Conservation (phyloP, 106 monocot species). For the Cymbidium sinense region DNA sequence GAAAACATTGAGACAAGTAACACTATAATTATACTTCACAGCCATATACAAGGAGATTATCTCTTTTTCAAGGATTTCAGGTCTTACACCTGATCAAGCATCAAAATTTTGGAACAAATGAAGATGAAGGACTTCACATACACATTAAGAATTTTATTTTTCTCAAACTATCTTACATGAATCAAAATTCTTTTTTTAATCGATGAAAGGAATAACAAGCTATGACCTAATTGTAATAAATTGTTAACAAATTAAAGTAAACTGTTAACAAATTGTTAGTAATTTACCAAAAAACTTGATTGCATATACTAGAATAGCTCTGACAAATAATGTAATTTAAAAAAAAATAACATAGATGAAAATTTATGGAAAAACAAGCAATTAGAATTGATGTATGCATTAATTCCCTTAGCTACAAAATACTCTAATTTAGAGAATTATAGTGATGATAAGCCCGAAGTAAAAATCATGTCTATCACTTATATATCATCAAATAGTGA, state of each 20-base stretch:
- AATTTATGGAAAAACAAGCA: background rate
- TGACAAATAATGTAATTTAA: background rate
- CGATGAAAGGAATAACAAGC: background rate
- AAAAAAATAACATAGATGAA: background rate
- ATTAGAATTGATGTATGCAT: background rate
- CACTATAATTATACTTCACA: no score
- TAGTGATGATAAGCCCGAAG: background rate
- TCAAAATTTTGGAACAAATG: no score
- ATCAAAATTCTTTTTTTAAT: background rate
- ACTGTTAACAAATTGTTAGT: background rate
- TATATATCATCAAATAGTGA: background rate
- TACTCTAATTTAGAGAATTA: background rate
- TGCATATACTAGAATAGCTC: background rate
- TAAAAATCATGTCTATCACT: background rate
- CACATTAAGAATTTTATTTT: background rate
- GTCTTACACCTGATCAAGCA: no score
- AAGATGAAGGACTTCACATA: no score
- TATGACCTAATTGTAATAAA: background rate
- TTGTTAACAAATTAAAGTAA: background rate
- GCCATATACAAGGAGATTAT: no score
- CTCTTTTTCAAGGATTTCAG: no score
- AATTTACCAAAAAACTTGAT: background rate
- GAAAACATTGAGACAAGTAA: no score
- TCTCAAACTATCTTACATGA: background rate
- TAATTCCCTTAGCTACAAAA: background rate